These are phyloP conservation scores for Citrullus colocynthis DNA, from an alignment of 306 rosid genomes.

Conservation along the genomic window DNA sequence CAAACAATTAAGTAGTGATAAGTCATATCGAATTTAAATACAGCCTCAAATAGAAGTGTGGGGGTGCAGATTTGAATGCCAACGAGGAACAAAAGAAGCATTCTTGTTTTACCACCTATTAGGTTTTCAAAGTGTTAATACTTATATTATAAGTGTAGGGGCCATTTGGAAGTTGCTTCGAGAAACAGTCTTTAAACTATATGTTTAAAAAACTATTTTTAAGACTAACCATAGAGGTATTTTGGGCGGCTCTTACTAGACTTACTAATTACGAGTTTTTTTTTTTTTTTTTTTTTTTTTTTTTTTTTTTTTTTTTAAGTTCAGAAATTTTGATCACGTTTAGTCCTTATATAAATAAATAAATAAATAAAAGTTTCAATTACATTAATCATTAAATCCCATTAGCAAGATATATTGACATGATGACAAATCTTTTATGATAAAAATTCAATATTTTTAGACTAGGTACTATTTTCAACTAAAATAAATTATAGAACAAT, in stretches of 20 bases:
- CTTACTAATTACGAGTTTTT: background rate
- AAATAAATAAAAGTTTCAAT: no score
- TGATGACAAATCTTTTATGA: no score
- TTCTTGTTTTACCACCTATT: background rate
- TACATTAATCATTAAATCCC: no score
- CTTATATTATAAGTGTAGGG: background rate
- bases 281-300: no score
- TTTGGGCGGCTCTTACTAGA: background rate
- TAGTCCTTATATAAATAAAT: no score
- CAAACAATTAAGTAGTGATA: slow-evolving; percentile 8
- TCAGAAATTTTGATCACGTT: no score
- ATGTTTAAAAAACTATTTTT: background rate
- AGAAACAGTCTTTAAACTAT: background rate
- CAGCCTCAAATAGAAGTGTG: background rate
- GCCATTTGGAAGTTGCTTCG: background rate
- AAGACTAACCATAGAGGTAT: background rate
- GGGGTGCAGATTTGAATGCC: background rate
- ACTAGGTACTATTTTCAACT: no score
- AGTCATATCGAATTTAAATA: background rate
- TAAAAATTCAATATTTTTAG: no score
- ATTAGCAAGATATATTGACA: no score
- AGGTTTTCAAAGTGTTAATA: background rate
- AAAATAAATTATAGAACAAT: no score
- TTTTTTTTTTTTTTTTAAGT: no score
- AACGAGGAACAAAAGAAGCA: background rate